phyloP scores from a whole-genome alignment of 768 basidiomycete species.

The Pseudohyphozyma bogoriensis region DNA sequence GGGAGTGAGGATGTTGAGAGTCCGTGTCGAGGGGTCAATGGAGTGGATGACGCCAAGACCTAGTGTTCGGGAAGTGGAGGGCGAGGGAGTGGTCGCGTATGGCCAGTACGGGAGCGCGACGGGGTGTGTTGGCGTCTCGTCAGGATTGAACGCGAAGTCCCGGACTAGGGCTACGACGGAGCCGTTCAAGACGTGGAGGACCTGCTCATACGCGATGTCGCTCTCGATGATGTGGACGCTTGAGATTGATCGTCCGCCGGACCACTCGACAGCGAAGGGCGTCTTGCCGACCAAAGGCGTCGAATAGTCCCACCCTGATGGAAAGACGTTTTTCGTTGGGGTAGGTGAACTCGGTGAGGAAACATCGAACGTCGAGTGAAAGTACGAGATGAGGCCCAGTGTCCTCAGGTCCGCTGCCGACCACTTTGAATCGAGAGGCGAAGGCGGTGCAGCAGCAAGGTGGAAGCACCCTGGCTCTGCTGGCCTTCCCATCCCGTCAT shows the following conservation, averaged over 20 bases:
- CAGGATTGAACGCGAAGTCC: not conserved
- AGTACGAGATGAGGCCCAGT: conserved; percentile 21
- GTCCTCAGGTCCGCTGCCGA: conserved; percentile 22
- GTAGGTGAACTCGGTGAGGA: conserved; percentile 53
- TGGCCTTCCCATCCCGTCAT: not conserved
- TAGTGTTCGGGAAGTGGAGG: conserved; percentile 53
- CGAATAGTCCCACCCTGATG: conserved; percentile 52
- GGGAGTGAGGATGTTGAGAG: conserved; percentile 72
- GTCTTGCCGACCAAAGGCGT: conserved; percentile 56
- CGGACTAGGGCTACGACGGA: conserved; percentile 66
- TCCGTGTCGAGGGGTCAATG: conserved; percentile 28
- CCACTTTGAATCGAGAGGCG: conserved; percentile 25
- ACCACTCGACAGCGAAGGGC: conserved; percentile 63
- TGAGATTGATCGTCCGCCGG: conserved; percentile 47
- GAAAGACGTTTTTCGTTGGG: conserved; percentile 34
- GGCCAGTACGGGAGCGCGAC: conserved; percentile 8
- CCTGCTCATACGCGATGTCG: conserved; percentile 63
- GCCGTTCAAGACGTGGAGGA: conserved; percentile 64
- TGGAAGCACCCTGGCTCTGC: not conserved
- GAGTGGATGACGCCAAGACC: conserved; percentile 68
- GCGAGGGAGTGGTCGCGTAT: conserved; percentile 45
- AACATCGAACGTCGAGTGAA: conserved; percentile 10
- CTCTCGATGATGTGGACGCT: conserved; percentile 55
- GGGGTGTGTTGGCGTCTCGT: not conserved
- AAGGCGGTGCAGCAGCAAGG: conserved; percentile 13